Percentiles rank a stretch among this genome's conserved stretches.
phyloP scores from a whole-genome alignment of 352 stramenopile genomes.

The Pelagophyceae sp. region DNA sequence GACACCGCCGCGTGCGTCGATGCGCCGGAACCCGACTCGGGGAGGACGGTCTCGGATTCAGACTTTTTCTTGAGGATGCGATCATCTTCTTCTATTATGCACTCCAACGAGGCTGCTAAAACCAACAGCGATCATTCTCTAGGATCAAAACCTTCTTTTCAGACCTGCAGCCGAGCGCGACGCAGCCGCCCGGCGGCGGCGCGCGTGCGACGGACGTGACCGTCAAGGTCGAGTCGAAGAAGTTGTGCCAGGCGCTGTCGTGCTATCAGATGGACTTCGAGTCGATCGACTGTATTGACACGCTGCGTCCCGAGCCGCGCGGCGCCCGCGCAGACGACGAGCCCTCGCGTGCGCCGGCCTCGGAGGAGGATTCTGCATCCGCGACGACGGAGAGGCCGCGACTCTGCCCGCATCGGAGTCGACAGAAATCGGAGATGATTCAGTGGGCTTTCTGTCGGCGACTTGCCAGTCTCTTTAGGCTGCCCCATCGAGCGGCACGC shows the following conservation, averaged over 20 bases:
- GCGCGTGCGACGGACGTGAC: background rate
- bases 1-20: background rate
- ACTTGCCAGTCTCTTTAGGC: too few relatives aligned
- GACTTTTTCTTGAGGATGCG: too few relatives aligned
- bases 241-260: background rate
- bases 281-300: background rate
- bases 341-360: too few relatives aligned
- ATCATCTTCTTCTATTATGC: background rate
- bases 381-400: too few relatives aligned
- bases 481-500: background rate
- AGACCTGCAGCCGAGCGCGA: background rate
- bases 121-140: background rate
- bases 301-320: too few relatives aligned
- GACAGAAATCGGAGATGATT: too few relatives aligned
- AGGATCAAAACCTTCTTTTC: background rate
- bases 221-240: background rate
- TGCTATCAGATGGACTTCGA: background rate
- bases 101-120: background rate
- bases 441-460: too few relatives aligned
- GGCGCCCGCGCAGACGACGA: too few relatives aligned
- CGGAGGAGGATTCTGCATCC: too few relatives aligned
- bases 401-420: too few relatives aligned
- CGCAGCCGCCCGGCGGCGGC: background rate
- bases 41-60: background rate
- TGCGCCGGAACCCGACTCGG: background rate